A percentile compares a stretch with the other conserved stretches of the same genome.
These are phyloP conservation scores for Neurospora sp. DNA, from an alignment of 2,329 filamentous ascomycete genomes.

Conservation along the genomic window DNA sequence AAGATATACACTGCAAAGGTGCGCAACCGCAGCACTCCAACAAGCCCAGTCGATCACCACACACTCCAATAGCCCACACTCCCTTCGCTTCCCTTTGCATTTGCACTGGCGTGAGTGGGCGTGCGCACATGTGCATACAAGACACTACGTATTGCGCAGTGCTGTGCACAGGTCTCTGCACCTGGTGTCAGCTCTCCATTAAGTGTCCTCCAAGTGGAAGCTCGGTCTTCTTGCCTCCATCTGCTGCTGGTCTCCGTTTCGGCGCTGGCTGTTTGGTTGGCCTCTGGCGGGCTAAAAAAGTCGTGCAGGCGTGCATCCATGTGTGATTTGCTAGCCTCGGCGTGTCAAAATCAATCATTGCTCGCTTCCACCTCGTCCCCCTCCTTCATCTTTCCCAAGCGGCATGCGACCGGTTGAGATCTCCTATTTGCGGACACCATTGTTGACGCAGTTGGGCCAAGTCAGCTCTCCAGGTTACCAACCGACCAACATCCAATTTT, in stretches of 20 bases:
- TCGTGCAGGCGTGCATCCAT: slow-evolving; percentile 4
- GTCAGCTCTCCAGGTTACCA: slow-evolving; percentile 3
- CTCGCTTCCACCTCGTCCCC: slow-evolving; percentile 3
- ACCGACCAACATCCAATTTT: not conserved
- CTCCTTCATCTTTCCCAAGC: not conserved
- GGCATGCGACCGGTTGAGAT: not conserved
- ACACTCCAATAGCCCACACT: not conserved
- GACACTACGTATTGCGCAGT: not conserved
- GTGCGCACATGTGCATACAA: not conserved
- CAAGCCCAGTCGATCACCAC: not conserved
- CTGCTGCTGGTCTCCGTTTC: not conserved
- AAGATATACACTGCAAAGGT: not conserved
- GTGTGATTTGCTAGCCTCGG: slow-evolving; percentile 16
- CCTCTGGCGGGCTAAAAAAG: not conserved
- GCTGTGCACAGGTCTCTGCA: not conserved
- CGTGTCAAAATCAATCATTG: slow-evolving; percentile 13
- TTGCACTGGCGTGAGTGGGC: not conserved
- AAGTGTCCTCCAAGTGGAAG: not conserved
- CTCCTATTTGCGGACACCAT: not conserved
- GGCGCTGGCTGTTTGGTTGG: not conserved
- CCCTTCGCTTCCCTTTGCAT: not conserved
- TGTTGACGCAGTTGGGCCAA: slow-evolving; percentile 5
- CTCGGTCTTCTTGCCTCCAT: not conserved
- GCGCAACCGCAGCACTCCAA: not conserved
- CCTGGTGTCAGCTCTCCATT: not conserved